phyloP scores from a whole-genome alignment of 768 basidiomycete genomes.

The Lanmaoa rubissima region DNA sequence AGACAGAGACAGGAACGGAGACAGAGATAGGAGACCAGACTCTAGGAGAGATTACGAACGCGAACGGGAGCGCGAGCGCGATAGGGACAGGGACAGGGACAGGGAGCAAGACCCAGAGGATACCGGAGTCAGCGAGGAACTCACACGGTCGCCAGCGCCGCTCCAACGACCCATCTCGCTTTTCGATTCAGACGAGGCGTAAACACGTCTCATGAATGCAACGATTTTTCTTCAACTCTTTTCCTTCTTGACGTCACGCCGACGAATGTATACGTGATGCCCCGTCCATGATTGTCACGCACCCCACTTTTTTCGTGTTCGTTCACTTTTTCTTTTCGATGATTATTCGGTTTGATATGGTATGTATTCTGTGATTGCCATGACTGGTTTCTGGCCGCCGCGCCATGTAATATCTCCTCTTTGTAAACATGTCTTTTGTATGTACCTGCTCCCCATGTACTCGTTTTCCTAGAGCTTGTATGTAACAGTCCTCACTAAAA shows the following conservation, averaged over 20 bases:
- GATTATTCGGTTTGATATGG: neutral
- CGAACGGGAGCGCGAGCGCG: neutral
- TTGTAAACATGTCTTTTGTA: neutral
- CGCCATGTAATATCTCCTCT: neutral
- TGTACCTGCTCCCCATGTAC: neutral
- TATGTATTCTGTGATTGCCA: slow-evolving; percentile 4
- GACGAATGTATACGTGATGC: neutral
- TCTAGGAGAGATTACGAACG: neutral
- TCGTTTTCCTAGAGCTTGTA: neutral
- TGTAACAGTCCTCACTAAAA: neutral
- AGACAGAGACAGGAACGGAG: neutral
- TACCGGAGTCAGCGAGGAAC: slow-evolving; percentile 6
- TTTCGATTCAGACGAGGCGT: slow-evolving; percentile 28
- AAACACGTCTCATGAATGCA: neutral
- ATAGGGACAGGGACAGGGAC: neutral
- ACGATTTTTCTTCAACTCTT: neutral
- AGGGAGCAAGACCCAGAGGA: slow-evolving; percentile 6
- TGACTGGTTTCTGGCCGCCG: neutral
- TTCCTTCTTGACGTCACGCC: neutral
- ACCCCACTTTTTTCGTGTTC: neutral
- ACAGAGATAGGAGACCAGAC: neutral
- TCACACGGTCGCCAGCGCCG: slow-evolving; percentile 28
- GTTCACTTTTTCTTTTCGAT: neutral
- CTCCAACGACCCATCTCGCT: slow-evolving; percentile 32
- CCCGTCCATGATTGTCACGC: neutral